phyloP scores from a whole-genome alignment of 2,329 filamentous ascomycete genomes.

The Aaosphaeria pasadenensis region DNA sequence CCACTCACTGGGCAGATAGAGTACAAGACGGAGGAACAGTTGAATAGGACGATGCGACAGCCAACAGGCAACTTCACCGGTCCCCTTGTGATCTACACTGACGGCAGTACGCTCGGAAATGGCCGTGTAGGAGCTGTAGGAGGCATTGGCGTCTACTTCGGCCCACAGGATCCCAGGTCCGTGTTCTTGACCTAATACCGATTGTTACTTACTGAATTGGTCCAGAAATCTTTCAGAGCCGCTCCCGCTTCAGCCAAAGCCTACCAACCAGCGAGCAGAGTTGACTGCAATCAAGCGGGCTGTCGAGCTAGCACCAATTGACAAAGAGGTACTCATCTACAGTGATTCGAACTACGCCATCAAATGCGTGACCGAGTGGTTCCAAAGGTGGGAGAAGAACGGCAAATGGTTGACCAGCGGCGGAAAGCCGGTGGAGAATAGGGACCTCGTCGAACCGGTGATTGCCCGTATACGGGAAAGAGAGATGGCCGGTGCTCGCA shows the following conservation, averaged over 20 bases:
- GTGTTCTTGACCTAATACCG: slow-evolving; percentile 12
- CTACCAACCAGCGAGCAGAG: slow-evolving; percentile 97
- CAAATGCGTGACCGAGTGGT: slow-evolving; percentile 85
- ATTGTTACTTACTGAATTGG: not conserved
- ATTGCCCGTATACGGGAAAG: slow-evolving; percentile 69
- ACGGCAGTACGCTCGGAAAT: slow-evolving; percentile 61
- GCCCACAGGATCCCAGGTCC: slow-evolving; percentile 55
- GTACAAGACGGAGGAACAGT: slow-evolving; percentile 53
- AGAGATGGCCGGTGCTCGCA: slow-evolving; percentile 51
- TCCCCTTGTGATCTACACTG: slow-evolving; percentile 61
- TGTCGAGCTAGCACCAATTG: slow-evolving; percentile 68
- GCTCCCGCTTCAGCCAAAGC: slow-evolving; percentile 62
- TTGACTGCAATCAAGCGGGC: slow-evolving; percentile 83
- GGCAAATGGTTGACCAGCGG: slow-evolving; percentile 75
- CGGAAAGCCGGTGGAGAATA: slow-evolving; percentile 76
- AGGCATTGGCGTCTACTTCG: slow-evolving; percentile 65
- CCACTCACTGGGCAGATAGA: slow-evolving; percentile 52
- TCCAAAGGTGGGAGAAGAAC: slow-evolving; percentile 63
- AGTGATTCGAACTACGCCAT: slow-evolving; percentile 93
- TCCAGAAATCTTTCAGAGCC: slow-evolving; percentile 71
- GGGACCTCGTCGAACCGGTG: slow-evolving; percentile 75
- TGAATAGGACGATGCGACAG: slow-evolving; percentile 45
- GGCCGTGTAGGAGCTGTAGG: slow-evolving; percentile 54
- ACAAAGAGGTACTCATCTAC: slow-evolving; percentile 70
- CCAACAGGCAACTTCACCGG: slow-evolving; percentile 43